Conservation (phyloP, 1,284 basidiomycete species). For the Cerrena zonata region DNA sequence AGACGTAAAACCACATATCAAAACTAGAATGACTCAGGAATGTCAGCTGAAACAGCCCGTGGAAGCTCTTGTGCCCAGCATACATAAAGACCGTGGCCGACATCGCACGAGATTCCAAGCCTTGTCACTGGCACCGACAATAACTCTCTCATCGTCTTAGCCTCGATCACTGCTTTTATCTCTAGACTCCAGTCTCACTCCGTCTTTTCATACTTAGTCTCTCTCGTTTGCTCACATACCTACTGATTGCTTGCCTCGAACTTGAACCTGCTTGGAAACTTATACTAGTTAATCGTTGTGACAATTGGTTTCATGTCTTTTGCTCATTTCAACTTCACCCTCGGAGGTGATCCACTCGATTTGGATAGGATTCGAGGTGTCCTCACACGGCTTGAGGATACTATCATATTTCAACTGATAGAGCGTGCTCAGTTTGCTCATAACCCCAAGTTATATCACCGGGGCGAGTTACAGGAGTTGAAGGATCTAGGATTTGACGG, state of each 20-base stretch:
- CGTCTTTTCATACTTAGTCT: neutral
- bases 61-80: too few relatives aligned
- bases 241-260: neutral
- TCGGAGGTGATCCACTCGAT: conserved; percentile 71
- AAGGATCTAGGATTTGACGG: conserved; percentile 69
- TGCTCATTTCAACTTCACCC: conserved; percentile 71
- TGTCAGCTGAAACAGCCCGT: neutral
- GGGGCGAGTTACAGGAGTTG: conserved; percentile 74
- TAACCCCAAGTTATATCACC: conserved; percentile 86
- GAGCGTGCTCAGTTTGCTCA: conserved; percentile 96
- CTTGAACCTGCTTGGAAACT: neutral
- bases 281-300: neutral
- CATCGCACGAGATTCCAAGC: too few relatives aligned
- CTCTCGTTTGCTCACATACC: neutral
- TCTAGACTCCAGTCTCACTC: neutral
- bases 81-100: too few relatives aligned
- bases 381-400: conserved; percentile 89
- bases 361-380: conserved; percentile 83
- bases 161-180: neutral
- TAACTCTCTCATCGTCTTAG: neutral
- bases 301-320: conserved; percentile 24
- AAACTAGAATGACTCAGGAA: neutral
- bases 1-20: neutral
- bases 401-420: conserved; percentile 95
- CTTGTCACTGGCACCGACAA: neutral